Evolutionary conservation across 257 asterid species (phyloP).

Genomic region (Schizonepeta tenuifolia): DNA sequence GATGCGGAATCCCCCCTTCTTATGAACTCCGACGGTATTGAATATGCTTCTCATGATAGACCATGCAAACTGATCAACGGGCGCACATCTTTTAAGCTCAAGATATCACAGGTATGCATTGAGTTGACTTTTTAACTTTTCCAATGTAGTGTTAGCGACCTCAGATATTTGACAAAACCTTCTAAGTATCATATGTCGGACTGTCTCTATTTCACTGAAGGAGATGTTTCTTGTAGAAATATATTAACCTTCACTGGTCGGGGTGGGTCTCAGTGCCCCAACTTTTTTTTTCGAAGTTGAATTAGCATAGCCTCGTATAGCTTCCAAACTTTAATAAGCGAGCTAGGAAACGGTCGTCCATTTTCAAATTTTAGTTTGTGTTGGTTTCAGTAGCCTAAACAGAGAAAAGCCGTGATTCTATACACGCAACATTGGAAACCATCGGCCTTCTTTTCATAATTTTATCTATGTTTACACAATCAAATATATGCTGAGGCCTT

Average conservation of each 20-base stretch:
- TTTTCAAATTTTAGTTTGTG: neutral
- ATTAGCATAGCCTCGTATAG: neutral
- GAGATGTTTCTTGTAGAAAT: neutral
- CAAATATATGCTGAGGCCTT: constrained; percentile 13
- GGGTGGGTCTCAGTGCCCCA: constrained; percentile 9
- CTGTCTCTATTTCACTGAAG: neutral
- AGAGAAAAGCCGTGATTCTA: neutral
- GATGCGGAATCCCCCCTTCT: constrained; percentile 88
- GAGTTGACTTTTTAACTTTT: constrained; percentile 1
- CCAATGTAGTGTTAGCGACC: neutral
- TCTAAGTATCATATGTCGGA: constrained; percentile 11
- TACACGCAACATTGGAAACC: neutral
- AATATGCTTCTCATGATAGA: constrained; percentile 63
- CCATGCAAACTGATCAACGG: constrained; percentile 69
- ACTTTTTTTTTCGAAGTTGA: constrained; percentile 11
- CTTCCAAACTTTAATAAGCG: neutral
- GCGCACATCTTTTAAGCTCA: constrained; percentile 82
- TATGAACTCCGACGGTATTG: constrained; percentile 66
- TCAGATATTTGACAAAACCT: constrained; percentile 11
- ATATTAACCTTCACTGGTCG: neutral
- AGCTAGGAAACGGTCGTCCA: neutral
- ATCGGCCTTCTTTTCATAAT: constrained; percentile 11
- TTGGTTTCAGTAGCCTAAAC: constrained; percentile 3
- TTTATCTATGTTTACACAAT: neutral
- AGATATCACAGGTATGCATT: constrained; percentile 74